Percentiles rank a stretch among this genome's conserved stretches.
phyloP scores from a whole-genome alignment of 768 basidiomycete genomes.

The Leccinum disarticulatum region DNA sequence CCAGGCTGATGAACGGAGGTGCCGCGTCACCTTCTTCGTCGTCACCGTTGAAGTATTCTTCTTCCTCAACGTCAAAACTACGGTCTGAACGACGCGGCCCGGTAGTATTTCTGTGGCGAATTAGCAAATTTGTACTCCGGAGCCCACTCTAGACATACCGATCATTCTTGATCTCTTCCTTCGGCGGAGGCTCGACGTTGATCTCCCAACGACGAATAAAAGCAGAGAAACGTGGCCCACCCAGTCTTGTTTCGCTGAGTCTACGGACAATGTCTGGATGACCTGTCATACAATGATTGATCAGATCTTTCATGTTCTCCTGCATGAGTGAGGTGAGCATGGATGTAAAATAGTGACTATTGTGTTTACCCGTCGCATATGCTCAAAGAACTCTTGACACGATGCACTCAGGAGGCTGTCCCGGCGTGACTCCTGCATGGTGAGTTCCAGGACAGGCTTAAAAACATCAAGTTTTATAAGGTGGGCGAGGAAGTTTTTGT shows the following conservation, averaged over 20 bases:
- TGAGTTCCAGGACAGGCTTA: conserved; percentile 79
- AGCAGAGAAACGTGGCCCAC: conserved; percentile 64
- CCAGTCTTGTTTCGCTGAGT: conserved; percentile 60
- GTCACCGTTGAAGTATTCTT: conserved; percentile 89
- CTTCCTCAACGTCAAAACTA: conserved; percentile 73
- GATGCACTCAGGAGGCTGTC: conserved; percentile 95
- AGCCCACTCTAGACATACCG: conserved; percentile 40
- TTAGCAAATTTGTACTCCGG: conserved; percentile 9
- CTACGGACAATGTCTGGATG: conserved; percentile 65
- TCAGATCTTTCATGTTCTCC: conserved; percentile 88
- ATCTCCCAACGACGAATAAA: conserved; percentile 88
- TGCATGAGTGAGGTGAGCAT: conserved; percentile 31
- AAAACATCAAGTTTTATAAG: conserved; percentile 85
- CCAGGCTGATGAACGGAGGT: conserved; percentile 32
- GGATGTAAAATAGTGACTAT: neutral
- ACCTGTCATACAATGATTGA: conserved; percentile 78
- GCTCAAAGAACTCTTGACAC: conserved; percentile 94
- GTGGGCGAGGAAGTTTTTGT: conserved; percentile 69
- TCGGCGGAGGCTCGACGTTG: conserved; percentile 78
- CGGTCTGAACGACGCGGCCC: conserved; percentile 44
- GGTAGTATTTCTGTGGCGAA: conserved; percentile 37
- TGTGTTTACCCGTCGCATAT: conserved; percentile 75
- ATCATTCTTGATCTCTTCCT: conserved; percentile 47
- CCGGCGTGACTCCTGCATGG: conserved; percentile 75
- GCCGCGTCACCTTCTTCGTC: conserved; percentile 69